A percentile compares a stretch with the other conserved stretches of the same genome.
Conservation (phyloP, 1,284 basidiomycete genomes). For the Ustilago esculenta region DNA sequence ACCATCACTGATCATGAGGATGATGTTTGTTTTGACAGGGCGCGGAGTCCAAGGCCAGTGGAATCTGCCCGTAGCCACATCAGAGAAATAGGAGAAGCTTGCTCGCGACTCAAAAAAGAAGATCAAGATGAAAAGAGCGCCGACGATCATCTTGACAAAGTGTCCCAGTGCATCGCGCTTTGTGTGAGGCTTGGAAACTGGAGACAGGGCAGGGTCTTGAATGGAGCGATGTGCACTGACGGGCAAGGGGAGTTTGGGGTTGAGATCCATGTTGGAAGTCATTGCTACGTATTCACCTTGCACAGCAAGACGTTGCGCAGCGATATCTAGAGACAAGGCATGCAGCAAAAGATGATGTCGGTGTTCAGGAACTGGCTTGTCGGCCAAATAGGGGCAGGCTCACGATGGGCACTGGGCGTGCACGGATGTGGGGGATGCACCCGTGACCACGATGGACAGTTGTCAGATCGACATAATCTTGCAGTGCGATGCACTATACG, state of each 20-base stretch:
- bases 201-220: background rate
- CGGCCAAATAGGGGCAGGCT: too few species aligned
- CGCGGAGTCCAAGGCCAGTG: slow-evolving; percentile 38
- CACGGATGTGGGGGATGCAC: too few species aligned
- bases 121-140: slow-evolving; percentile 6
- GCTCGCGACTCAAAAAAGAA: background rate
- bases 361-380: too few species aligned
- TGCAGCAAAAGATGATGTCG: too few species aligned
- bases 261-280: slow-evolving; percentile 8
- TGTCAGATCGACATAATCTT: too few species aligned
- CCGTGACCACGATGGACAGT: too few species aligned
- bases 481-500: too few species aligned
- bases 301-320: too few species aligned
- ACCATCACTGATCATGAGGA: slow-evolving; percentile 68
- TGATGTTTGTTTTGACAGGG: slow-evolving; percentile 62
- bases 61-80: slow-evolving; percentile 16
- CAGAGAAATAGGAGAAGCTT: slow-evolving; percentile 12
- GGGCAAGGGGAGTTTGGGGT: slow-evolving; percentile 19
- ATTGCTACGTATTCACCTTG: too few species aligned
- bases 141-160: slow-evolving; percentile 8
- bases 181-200: background rate
- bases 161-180: background rate
- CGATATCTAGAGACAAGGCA: background rate
- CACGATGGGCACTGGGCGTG: too few species aligned
- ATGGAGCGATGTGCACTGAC: background rate